Conservation (phyloP, 768 basidiomycete genomes). For the Naematelia aurantialba region DNA sequence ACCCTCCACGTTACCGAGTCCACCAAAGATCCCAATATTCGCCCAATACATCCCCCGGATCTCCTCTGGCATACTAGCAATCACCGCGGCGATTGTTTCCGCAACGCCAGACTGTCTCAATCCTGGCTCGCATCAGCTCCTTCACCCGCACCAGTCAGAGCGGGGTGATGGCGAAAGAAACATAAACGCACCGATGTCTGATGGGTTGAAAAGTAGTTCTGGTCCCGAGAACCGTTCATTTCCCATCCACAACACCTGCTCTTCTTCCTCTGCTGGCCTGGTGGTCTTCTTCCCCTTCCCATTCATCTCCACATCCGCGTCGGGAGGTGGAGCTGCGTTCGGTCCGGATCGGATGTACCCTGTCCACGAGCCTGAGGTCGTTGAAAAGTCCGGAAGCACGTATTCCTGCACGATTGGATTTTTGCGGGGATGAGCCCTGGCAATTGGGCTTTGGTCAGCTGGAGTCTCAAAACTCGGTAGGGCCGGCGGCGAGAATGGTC, state of each 20-base stretch:
- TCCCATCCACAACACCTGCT: slow-evolving; percentile 70
- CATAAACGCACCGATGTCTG: slow-evolving; percentile 68
- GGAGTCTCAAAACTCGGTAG: too few relatives aligned
- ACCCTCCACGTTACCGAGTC: slow-evolving; percentile 69
- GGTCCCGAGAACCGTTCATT: slow-evolving; percentile 90
- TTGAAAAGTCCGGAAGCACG: slow-evolving; percentile 78
- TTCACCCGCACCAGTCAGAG: background rate
- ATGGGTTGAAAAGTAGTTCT: slow-evolving; percentile 85
- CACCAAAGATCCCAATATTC: slow-evolving; percentile 86
- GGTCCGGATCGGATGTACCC: slow-evolving; percentile 55
- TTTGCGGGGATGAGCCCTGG: slow-evolving; percentile 52
- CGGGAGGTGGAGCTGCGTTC: slow-evolving; percentile 38
- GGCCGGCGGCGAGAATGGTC: background rate
- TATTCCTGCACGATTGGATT: slow-evolving; percentile 82
- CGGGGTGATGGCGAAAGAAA: background rate
- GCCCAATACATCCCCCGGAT: slow-evolving; percentile 92
- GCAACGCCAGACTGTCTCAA: slow-evolving; percentile 77
- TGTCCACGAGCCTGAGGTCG: slow-evolving; percentile 51
- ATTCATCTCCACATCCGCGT: background rate
- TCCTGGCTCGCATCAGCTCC: slow-evolving; percentile 53
- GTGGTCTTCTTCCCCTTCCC: slow-evolving; percentile 41
- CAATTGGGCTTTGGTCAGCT: slow-evolving; percentile 26
- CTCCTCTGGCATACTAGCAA: slow-evolving; percentile 71
- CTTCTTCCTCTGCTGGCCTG: slow-evolving; percentile 50
- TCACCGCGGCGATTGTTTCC: slow-evolving; percentile 69